Base-by-base conservation (phyloP, 495 filamentous ascomycete species). In the Penicillium longicatenatum region DNA sequence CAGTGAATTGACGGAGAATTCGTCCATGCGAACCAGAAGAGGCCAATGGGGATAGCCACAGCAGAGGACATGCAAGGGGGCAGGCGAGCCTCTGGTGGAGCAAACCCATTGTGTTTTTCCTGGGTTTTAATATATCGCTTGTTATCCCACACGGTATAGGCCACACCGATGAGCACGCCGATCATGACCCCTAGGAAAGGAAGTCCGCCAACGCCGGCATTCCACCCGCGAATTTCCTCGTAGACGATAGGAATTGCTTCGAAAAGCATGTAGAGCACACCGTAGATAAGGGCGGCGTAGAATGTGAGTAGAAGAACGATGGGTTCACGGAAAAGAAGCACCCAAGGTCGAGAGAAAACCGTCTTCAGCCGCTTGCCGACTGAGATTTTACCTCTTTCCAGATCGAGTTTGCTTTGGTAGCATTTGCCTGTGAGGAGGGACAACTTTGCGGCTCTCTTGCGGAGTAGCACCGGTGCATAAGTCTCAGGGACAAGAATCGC, bases 221-320 rank as follows among this genome's bases (percentile, higher is more conserved):
- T 81, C 92, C 92, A 96, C 60, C 85, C 85, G 22, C 91, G 89
- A 50, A 84, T 66, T 21, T 84, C 66, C 19, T 83, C 76, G 73
- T 90, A 96, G 50, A 96, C 86, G 52, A 95, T 88, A 6, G 92
- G 92, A 63, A 79, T 79, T 21, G 90, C 90, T 29, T 90, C 86
- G 71, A 97, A 96, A 57, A 93, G 80, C 58, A 95, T 84, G 71
- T 94, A 95, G 11, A 93, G 71, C 22, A 89, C 86, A 7, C 89
- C 86, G 64, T 92, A 93, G 12, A 86, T 75, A 53, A 91, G 82
- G 30, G 88, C 84, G 72, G 91, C 83, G 69, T 93, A 93, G 7
- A 90, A 57, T 9, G 84, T 86, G n/a, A 88, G 79, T 22, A 87
- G 67, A 59, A 86, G 76, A 31, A 85, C 82, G 57, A 91, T 87